These are phyloP conservation scores for Penicillium silybi DNA, from an alignment of 495 filamentous ascomycete species.

Conservation along the genomic window DNA sequence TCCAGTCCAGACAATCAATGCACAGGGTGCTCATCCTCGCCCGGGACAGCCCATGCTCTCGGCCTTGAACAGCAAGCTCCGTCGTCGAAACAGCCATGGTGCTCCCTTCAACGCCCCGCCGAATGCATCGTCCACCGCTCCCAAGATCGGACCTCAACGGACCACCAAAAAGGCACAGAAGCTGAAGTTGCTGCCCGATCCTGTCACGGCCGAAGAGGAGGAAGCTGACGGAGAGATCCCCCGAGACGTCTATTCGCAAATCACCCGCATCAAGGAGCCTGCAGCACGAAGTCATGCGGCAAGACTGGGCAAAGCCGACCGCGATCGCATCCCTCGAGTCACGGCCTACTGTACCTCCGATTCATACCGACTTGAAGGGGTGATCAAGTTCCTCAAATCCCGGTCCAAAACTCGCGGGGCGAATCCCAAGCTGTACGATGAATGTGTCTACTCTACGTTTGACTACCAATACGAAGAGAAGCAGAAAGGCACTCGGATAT, in stretches of 20 bases:
- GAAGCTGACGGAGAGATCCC: slow-evolving; percentile 81
- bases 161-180: slow-evolving; percentile 96
- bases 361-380: slow-evolving; percentile 78
- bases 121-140: slow-evolving; percentile 38
- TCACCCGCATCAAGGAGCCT: slow-evolving; percentile 93
- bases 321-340: slow-evolving; percentile 80
- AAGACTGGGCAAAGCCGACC: slow-evolving; percentile 86
- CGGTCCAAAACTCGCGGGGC: slow-evolving; percentile 68
- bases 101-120: slow-evolving; percentile 48
- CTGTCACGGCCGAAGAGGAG: slow-evolving; percentile 71
- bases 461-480: slow-evolving; percentile 58
- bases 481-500: slow-evolving; percentile 25
- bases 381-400: slow-evolving; percentile 87
- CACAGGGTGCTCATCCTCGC: slow-evolving; percentile 26
- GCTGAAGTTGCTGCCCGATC: slow-evolving; percentile 88
- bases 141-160: slow-evolving; percentile 91
- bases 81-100: slow-evolving; percentile 77
- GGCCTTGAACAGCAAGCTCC: slow-evolving; percentile 79
- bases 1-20: slow-evolving; percentile 32
- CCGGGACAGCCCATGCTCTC: slow-evolving; percentile 67
- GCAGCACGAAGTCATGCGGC: slow-evolving; percentile 91
- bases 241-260: slow-evolving; percentile 92
- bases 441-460: slow-evolving; percentile 94
- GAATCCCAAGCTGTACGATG: slow-evolving; percentile 87
- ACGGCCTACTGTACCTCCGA: slow-evolving; percentile 96